Percentiles rank a stretch among this genome's conserved stretches.
phyloP scores from a whole-genome alignment of 2,329 filamentous ascomycete species.

The Rhynchosporium graminicola region DNA sequence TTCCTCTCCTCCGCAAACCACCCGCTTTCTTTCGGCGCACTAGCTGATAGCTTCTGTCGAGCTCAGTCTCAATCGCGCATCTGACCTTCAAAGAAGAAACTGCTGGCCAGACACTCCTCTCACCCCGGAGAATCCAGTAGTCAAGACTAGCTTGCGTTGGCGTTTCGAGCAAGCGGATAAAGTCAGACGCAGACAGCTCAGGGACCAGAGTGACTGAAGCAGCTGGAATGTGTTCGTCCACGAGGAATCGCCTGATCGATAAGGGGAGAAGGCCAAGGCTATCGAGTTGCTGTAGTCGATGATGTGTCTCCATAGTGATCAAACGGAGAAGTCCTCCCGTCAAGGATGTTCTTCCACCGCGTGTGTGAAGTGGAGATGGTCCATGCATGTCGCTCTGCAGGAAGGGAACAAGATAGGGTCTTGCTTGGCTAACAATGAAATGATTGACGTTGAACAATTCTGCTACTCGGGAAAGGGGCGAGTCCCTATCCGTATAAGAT shows the following conservation, averaged over 20 bases:
- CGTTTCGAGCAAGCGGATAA: constrained; percentile 77
- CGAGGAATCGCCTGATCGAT: constrained; percentile 71
- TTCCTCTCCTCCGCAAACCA: constrained; percentile 39
- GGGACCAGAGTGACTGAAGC: constrained; percentile 81
- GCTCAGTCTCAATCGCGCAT: constrained; percentile 82
- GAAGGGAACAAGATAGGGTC: constrained; percentile 87
- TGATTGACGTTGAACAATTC: constrained; percentile 78
- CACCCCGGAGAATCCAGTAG: constrained; percentile 83
- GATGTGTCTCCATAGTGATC: constrained; percentile 74
- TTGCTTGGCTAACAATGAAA: constrained; percentile 90
- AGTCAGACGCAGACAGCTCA: constrained; percentile 71
- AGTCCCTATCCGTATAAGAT: constrained; percentile 56
- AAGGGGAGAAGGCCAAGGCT: constrained; percentile 71
- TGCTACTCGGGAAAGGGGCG: constrained; percentile 60
- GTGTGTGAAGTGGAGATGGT: constrained; percentile 62
- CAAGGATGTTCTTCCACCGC: constrained; percentile 57
- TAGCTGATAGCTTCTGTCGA: constrained; percentile 82
- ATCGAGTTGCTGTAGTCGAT: constrained; percentile 80
- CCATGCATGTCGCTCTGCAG: constrained; percentile 79
- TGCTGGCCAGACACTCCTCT: constrained; percentile 88
- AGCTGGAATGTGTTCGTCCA: constrained; percentile 80
- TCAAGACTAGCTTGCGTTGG: constrained; percentile 74
- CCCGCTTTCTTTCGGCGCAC: constrained; percentile 57
- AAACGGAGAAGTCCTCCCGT: constrained; percentile 65
- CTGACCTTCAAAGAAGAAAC: constrained; percentile 79